Conservation (phyloP, 1,284 basidiomycete species). For the Cystobasidium sp. region DNA sequence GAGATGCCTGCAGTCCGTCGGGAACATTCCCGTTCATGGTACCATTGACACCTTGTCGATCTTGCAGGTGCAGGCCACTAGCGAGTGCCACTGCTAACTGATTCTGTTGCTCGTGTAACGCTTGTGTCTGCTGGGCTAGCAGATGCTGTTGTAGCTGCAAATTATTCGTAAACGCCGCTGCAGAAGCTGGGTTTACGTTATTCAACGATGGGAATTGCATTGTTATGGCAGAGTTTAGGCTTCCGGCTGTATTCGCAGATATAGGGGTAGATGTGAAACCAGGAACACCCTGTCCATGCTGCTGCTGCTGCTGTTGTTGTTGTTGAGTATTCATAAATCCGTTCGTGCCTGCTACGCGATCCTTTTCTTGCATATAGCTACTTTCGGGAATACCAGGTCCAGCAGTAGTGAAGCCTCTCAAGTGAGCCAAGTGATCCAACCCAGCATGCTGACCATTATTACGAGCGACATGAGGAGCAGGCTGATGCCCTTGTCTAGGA, state of each 20-base stretch:
- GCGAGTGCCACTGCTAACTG: conserved; percentile 29
- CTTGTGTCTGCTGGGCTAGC: conserved; percentile 28
- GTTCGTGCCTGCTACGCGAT: conserved; percentile 9
- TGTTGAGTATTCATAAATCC: background rate
- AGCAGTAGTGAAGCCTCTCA: conserved; percentile 26
- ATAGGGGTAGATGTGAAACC: background rate
- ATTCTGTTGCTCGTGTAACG: conserved; percentile 37
- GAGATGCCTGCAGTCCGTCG: too few relatives aligned
- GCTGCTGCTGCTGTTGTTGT: background rate
- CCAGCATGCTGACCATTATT: background rate
- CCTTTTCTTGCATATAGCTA: conserved; percentile 28
- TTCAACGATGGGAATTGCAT: conserved; percentile 34
- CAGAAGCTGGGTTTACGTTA: conserved; percentile 4
- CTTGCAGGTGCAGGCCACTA: conserved; percentile 18
- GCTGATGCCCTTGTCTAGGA: background rate
- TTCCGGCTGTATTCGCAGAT: background rate
- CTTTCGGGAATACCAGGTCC: conserved; percentile 30
- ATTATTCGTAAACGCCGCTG: conserved; percentile 14
- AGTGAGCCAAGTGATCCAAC: background rate
- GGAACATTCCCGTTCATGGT: too few relatives aligned
- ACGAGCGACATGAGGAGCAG: too few relatives aligned
- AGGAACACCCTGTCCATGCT: background rate
- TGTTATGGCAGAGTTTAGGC: background rate
- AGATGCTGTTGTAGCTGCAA: conserved; percentile 24
- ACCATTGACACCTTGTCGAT: background rate